A percentile compares a stretch with the other conserved stretches of the same genome.
Conservation (phyloP, 2,329 filamentous ascomycete genomes). For the Ilyonectria sp. region DNA sequence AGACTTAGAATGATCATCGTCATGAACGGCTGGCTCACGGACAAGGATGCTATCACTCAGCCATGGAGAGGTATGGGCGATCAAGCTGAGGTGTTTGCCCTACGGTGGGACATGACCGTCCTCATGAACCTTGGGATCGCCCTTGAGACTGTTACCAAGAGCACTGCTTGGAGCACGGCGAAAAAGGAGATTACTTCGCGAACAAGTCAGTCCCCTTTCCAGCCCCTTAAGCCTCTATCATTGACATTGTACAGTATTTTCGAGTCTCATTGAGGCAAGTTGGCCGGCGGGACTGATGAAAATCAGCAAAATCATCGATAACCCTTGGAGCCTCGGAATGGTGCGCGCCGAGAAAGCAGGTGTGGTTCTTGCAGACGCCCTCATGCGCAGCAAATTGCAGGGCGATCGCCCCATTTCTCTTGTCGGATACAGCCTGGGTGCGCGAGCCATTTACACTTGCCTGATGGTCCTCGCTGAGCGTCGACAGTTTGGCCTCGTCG, state of each 20-base stretch:
- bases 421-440: constrained; percentile 86
- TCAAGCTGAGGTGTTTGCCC: constrained; percentile 83
- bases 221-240: not conserved
- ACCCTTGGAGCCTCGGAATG: constrained; percentile 84
- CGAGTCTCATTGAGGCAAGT: constrained; percentile 69
- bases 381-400: constrained; percentile 83
- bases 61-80: constrained; percentile 85
- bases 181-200: constrained; percentile 63
- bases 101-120: constrained; percentile 87
- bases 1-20: constrained; percentile 87
- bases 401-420: constrained; percentile 86
- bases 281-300: constrained; percentile 77
- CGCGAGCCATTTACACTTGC: constrained; percentile 87
- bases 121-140: constrained; percentile 84
- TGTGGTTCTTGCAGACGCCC: constrained; percentile 82
- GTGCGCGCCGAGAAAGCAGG: constrained; percentile 81
- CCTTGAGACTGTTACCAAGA: constrained; percentile 83
- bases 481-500: constrained; percentile 87
- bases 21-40: constrained; percentile 85
- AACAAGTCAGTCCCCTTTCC: constrained; percentile 59
- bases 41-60: constrained; percentile 76
- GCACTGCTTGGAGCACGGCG: constrained; percentile 84
- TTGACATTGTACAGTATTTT: constrained; percentile 60
- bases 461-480: constrained; percentile 85
- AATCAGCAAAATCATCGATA: constrained; percentile 83